phyloP scores from a whole-genome alignment of 352 stramenopile species.

The Globisporangium orthogonon region DNA sequence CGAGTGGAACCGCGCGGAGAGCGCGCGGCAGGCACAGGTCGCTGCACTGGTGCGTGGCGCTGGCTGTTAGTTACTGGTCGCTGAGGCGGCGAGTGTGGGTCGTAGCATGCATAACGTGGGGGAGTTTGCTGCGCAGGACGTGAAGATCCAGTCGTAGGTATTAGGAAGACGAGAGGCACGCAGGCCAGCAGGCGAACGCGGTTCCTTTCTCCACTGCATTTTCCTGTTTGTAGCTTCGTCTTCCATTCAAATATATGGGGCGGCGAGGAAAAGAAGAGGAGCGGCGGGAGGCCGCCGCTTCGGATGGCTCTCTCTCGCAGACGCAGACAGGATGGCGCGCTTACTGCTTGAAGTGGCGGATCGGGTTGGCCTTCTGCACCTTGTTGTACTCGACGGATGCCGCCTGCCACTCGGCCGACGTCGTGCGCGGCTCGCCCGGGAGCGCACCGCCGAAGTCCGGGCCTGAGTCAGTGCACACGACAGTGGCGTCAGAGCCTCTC shows the following conservation, averaged over 20 bases:
- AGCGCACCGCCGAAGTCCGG: constrained; percentile 47
- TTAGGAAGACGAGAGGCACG: background rate
- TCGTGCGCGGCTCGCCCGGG: constrained; percentile 58
- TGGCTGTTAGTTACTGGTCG: background rate
- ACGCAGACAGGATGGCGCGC: constrained; percentile 8
- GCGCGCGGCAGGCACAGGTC: constrained; percentile 30
- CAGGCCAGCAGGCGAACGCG: background rate
- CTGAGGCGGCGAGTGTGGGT: background rate
- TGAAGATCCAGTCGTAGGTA: constrained; percentile 12
- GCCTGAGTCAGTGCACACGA: constrained; percentile 20
- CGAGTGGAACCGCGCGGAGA: constrained; percentile 45
- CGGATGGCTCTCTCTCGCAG: background rate
- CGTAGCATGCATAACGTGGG: no score
- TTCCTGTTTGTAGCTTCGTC: no score
- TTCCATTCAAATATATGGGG: background rate
- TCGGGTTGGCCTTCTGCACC: constrained; percentile 81
- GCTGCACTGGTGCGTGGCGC: constrained; percentile 23
- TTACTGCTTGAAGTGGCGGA: constrained; percentile 81
- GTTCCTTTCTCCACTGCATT: no score
- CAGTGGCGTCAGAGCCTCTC: no score
- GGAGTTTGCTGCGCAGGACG: constrained; percentile 1
- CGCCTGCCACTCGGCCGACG: constrained; percentile 64
- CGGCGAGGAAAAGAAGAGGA: no score
- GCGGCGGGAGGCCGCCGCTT: no score
- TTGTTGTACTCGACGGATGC: constrained; percentile 72